Evolutionary conservation across 23 red algal genomes (phyloP).

Genomic region (Agarophyton chilense): DNA sequence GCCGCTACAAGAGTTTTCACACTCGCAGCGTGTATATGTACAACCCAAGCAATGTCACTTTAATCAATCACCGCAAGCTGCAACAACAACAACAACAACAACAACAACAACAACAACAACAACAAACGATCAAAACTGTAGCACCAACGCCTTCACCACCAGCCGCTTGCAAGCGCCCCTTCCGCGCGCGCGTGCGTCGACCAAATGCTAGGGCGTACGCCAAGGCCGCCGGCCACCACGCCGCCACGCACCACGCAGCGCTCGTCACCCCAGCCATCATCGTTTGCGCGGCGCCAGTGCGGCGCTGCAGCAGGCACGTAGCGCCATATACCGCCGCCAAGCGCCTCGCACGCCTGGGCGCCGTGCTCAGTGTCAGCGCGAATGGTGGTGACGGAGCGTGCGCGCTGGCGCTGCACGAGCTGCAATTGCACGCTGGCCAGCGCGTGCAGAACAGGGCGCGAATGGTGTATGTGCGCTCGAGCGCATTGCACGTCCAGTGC

Average conservation of each 20-base stretch:
- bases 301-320: neutral
- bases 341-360: too few relatives aligned
- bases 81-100: too few relatives aligned
- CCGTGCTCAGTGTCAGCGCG: too few relatives aligned
- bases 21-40: too few relatives aligned
- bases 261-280: neutral
- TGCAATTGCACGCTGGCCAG: slow-evolving; percentile 3
- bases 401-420: neutral
- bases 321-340: neutral
- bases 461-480: neutral
- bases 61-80: too few relatives aligned
- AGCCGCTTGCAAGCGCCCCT: neutral
- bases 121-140: too few relatives aligned
- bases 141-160: neutral
- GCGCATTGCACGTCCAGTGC: neutral
- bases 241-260: neutral
- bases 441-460: neutral
- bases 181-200: neutral
- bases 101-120: too few relatives aligned
- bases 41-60: too few relatives aligned
- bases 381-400: too few relatives aligned
- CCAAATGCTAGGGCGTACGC: neutral
- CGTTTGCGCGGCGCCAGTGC: neutral
- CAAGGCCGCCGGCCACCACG: slow-evolving; percentile 3
- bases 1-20: too few relatives aligned